phyloP scores from a whole-genome alignment of 2,329 filamentous ascomycete species.

The Aureobasidium sp. region DNA sequence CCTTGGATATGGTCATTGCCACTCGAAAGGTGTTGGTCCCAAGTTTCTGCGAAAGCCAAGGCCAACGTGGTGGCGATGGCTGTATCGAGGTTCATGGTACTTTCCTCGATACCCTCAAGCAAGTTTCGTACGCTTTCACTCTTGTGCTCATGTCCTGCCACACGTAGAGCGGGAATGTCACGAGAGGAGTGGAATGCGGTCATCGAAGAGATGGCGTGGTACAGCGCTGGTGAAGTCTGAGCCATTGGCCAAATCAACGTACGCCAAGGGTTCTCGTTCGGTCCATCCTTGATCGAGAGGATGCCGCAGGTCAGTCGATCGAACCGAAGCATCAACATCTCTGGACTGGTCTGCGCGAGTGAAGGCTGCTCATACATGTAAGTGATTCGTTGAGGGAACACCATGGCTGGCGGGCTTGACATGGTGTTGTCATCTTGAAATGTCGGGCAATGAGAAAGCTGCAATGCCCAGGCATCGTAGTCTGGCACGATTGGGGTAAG shows the following conservation, averaged over 20 bases:
- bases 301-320: slow-evolving; percentile 61
- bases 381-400: slow-evolving; percentile 9
- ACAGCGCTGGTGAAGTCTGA: slow-evolving; percentile 53
- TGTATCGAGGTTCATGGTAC: slow-evolving; percentile 54
- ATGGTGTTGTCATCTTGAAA: neutral
- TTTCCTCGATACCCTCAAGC: slow-evolving; percentile 44
- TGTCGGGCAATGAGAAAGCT: neutral
- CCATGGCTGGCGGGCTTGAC: neutral
- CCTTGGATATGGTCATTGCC: slow-evolving; percentile 62
- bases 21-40: slow-evolving; percentile 60
- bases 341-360: slow-evolving; percentile 35
- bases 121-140: slow-evolving; percentile 52
- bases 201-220: slow-evolving; percentile 60
- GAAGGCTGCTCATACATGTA: slow-evolving; percentile 24
- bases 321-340: slow-evolving; percentile 55
- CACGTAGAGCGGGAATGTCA: slow-evolving; percentile 46
- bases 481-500: slow-evolving; percentile 13
- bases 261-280: slow-evolving; percentile 62
- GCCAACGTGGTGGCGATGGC: slow-evolving; percentile 62
- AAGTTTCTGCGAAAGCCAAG: slow-evolving; percentile 60
- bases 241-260: slow-evolving; percentile 62
- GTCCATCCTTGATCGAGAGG: slow-evolving; percentile 60
- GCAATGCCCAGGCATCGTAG: slow-evolving; percentile 9
- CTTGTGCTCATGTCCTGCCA: slow-evolving; percentile 61
- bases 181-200: slow-evolving; percentile 59